Evolutionary conservation across 768 basidiomycete genomes (phyloP), one percentile per base, ranked within the genome.

Genomic region (Leccinum arenicola): DNA sequence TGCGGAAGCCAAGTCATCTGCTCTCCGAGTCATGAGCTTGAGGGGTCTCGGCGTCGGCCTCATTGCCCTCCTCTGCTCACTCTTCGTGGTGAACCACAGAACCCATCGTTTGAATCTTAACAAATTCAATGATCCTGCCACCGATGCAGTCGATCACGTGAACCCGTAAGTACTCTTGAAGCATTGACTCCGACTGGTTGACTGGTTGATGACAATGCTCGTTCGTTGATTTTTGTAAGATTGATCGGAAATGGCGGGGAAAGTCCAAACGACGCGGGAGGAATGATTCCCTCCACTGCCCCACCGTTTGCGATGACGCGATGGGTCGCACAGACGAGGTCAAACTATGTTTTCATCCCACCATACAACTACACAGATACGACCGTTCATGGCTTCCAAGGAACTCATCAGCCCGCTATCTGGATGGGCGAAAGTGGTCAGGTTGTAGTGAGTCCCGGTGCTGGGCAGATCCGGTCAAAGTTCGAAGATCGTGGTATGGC

Each of bases 261-360:
- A 60, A 82, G 82, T 0, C 88, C 89, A 1, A 84, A 89, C 63
- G 82, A 81, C 1, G 85, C 86, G 0, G 88, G 89, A 27, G 89
- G 89, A 0, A 90, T 88, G 87, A 89, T 91, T 50, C 88, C 89
- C 0, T 86, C 85, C 8, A 77, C 78, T n/a, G 85, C 84, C 4
- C 89, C 90, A 3, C 91, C 91, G 0, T 93, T 93, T 64, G 91
- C 82, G 6, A 91, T 91, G 89, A 91, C 89, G 0, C 82, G 91
- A 33, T 92, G 91, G 91, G 87, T 89, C 11, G 88, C 90, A 0
- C 88, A 90, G 71, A 92, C 88, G 9, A 82, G 88, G 58, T 75
- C 84, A 57, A 91, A 90, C 73, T 90, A 87, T 60, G 87, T 89
- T 50, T 90, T 87, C 5, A 79, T 84, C 10, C 84, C 84, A 2